Evolutionary conservation across 805 yeast species (phyloP).

Genomic region (Ascoidea asiatica): DNA sequence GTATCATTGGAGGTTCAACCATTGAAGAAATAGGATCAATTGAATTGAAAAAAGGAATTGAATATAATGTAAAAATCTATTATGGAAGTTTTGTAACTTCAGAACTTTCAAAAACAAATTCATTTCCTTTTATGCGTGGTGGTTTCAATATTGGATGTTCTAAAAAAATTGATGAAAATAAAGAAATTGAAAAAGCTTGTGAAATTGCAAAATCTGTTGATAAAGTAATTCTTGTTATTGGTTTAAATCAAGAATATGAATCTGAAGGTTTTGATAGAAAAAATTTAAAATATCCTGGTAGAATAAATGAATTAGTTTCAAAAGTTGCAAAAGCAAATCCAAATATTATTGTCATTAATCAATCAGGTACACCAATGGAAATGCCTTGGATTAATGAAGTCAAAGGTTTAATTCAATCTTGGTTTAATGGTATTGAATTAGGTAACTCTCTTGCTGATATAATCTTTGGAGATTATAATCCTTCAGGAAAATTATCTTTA

Average conservation of each 20-base stretch:
- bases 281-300: conserved; percentile 36
- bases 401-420: conserved; percentile 33
- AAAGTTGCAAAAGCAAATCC: conserved; percentile 33
- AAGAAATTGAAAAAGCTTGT: conserved; percentile 28
- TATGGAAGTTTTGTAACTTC: conserved; percentile 37
- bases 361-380: conserved; percentile 71
- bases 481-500: conserved; percentile 44
- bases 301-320: conserved; percentile 28
- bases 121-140: conserved; percentile 18
- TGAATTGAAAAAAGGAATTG: conserved; percentile 27
- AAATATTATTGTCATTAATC: conserved; percentile 44
- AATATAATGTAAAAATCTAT: conserved; percentile 32
- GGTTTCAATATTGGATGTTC: conserved; percentile 21
- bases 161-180: conserved; percentile 16
- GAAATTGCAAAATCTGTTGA: conserved; percentile 35
- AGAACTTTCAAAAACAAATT: no score
- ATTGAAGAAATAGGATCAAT: conserved; percentile 30
- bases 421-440: conserved; percentile 43
- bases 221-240: conserved; percentile 37
- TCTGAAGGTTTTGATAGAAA: conserved; percentile 45
- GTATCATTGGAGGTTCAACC: conserved; percentile 43
- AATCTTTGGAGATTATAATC: conserved; percentile 44
- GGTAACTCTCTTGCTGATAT: conserved; percentile 52
- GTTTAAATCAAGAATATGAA: conserved; percentile 44
- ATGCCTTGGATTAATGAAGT: conserved; percentile 42